phyloP scores from a whole-genome alignment of 148 eudicot genomes.

The Cornus suecica region DNA sequence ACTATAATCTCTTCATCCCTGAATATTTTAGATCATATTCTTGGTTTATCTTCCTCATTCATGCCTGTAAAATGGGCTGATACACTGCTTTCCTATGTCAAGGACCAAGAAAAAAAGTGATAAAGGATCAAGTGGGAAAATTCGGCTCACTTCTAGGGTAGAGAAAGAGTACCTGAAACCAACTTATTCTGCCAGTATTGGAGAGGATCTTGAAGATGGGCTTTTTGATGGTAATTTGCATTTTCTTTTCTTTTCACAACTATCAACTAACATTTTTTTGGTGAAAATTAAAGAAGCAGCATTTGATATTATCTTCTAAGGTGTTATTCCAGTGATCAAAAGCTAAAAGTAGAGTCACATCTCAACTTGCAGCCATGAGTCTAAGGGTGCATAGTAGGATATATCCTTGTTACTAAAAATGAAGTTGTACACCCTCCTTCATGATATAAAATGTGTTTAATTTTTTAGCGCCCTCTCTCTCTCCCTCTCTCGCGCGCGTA shows the following conservation, averaged over 20 bases:
- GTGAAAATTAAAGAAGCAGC: too few relatives aligned
- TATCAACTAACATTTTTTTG: too few relatives aligned
- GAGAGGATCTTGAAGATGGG: constrained; percentile 97
- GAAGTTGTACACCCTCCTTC: neutral
- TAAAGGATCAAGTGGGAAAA: constrained; percentile 46
- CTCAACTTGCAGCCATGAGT: too few relatives aligned
- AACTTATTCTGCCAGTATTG: constrained; percentile 80
- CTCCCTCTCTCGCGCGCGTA: neutral
- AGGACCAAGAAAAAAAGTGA: constrained; percentile 68
- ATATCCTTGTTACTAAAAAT: too few relatives aligned
- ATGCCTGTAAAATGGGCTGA: constrained; percentile 1
- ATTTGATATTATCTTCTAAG: neutral
- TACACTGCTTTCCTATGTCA: constrained; percentile 6
- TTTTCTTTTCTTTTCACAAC: neutral
- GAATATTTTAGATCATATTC: neutral
- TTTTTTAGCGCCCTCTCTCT: neutral
- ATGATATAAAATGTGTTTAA: neutral
- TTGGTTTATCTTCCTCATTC: neutral
- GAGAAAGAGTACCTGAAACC: constrained; percentile 94
- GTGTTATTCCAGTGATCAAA: neutral
- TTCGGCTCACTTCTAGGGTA: constrained; percentile 57
- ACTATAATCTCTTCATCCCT: neutral
- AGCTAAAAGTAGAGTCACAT: too few relatives aligned
- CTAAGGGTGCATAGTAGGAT: too few relatives aligned
- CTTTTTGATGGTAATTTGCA: constrained; percentile 78